Evolutionary conservation across 495 filamentous ascomycete species (phyloP).

Genomic region (Neurospora sublineolata): DNA sequence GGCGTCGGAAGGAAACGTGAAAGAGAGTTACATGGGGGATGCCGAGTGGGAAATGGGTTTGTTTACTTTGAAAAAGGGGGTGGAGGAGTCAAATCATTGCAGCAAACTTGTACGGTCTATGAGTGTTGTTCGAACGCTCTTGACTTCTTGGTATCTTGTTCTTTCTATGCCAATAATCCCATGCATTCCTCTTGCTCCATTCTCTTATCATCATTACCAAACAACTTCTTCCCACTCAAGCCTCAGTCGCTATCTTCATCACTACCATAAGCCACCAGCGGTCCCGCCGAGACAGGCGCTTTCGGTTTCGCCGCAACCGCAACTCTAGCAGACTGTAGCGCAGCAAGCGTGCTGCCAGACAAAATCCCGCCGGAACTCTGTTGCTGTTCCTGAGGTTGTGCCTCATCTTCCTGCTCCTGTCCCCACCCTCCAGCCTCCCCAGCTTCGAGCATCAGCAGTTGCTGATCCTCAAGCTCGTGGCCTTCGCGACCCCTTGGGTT

Average conservation of each 20-base stretch:
- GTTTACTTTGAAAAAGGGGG: neutral
- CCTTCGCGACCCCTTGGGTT: slow-evolving; percentile 44
- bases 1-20: neutral
- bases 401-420: slow-evolving; percentile 26
- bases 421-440: slow-evolving; percentile 28
- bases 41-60: neutral
- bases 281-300: slow-evolving; percentile 40
- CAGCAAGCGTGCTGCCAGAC: slow-evolving; percentile 65
- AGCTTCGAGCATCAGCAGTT: slow-evolving; percentile 39
- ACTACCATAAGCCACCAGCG: slow-evolving; percentile 82
- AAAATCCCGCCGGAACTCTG: slow-evolving; percentile 53
- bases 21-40: neutral
- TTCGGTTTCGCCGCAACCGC: slow-evolving; percentile 39
- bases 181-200: neutral
- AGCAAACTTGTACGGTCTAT: neutral
- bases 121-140: neutral
- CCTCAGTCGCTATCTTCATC: slow-evolving; percentile 54
- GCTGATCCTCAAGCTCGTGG: slow-evolving; percentile 35
- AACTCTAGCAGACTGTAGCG: slow-evolving; percentile 46
- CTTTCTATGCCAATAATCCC: neutral
- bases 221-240: neutral
- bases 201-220: slow-evolving; percentile 2
- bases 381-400: slow-evolving; percentile 31
- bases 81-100: neutral
- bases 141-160: neutral